A percentile compares a stretch with the other conserved stretches of the same genome.
Evolutionary conservation across 495 filamentous ascomycete genomes (phyloP).

Genomic region (Pyrenopolyporus hunteri): DNA sequence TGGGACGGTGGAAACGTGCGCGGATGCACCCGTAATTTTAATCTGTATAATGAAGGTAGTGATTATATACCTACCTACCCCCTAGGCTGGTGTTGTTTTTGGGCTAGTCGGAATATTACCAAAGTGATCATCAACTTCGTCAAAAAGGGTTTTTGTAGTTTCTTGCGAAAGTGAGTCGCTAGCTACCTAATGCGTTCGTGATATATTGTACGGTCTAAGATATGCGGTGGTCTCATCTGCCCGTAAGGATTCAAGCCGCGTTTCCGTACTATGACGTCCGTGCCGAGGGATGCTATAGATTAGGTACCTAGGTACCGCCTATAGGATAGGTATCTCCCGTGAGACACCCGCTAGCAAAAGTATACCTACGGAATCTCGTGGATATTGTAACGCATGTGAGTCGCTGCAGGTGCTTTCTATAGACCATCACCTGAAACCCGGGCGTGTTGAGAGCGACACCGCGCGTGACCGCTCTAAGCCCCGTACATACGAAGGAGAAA

Average conservation of each 20-base stretch:
- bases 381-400: constrained; percentile 26
- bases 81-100: constrained; percentile 8
- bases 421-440: constrained; percentile 26
- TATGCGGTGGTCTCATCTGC: too few relatives aligned
- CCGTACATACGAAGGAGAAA: constrained; percentile 6
- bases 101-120: not conserved
- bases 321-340: too few relatives aligned
- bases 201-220: too few relatives aligned
- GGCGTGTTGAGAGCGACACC: constrained; percentile 7
- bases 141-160: too few relatives aligned
- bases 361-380: constrained; percentile 19
- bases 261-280: too few relatives aligned
- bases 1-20: constrained; percentile 19
- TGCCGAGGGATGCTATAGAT: too few relatives aligned
- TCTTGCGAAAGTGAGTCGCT: too few relatives aligned
- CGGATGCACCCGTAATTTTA: constrained; percentile 31
- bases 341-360: too few relatives aligned
- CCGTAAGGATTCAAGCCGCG: too few relatives aligned
- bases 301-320: too few relatives aligned
- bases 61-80: too few relatives aligned
- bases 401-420: constrained; percentile 20
- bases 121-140: not conserved
- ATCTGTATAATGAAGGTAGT: constrained; percentile 30
- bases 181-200: too few relatives aligned
- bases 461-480: constrained; percentile 32